These are phyloP conservation scores for Metrosideros polymorpha DNA, from an alignment of 441 rosid genomes.

Conservation along the genomic window DNA sequence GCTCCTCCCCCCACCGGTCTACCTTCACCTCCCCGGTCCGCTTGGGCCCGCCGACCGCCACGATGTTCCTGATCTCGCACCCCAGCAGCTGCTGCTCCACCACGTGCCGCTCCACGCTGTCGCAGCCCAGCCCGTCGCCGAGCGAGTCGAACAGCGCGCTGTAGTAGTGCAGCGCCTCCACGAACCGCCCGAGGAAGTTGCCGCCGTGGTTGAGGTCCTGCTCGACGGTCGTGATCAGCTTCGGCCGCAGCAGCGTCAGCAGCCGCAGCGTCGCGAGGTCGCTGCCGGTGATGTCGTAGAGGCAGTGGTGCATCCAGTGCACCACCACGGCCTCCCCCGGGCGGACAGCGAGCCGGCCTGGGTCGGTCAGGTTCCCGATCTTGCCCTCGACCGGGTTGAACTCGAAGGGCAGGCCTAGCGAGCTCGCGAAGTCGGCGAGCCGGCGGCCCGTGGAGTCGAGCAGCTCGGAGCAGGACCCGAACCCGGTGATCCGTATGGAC, in stretches of 20 bases:
- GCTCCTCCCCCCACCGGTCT: constrained; percentile 73
- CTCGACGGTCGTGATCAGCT: constrained; percentile 66
- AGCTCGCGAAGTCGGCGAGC: constrained; percentile 69
- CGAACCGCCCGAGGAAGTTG: constrained; percentile 65
- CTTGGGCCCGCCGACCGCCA: constrained; percentile 75
- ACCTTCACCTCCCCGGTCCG: constrained; percentile 50
- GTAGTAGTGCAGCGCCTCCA: constrained; percentile 84
- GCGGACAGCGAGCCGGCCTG: constrained; percentile 44
- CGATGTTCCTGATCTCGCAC: constrained; percentile 72
- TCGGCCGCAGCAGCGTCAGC: constrained; percentile 49
- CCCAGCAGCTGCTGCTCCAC: constrained; percentile 86
- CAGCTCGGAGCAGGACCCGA: constrained; percentile 63
- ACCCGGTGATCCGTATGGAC: constrained; percentile 73
- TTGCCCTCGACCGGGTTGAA: constrained; percentile 67
- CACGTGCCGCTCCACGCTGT: constrained; percentile 62
- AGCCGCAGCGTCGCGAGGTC: constrained; percentile 47
- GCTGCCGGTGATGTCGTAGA: constrained; percentile 71
- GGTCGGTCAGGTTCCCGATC: constrained; percentile 46
- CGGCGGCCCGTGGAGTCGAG: constrained; percentile 74
- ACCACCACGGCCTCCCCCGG: constrained; percentile 67
- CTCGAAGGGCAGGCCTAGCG: constrained; percentile 66
- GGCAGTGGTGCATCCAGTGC: constrained; percentile 90
- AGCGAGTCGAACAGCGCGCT: constrained; percentile 86
- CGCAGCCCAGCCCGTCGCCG: constrained; percentile 53
- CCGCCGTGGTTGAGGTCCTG: constrained; percentile 71